Evolutionary conservation across 2,329 filamentous ascomycete genomes (phyloP), one percentile per base, ranked within the genome.

Genomic region (Exophiala dermatitidis): DNA sequence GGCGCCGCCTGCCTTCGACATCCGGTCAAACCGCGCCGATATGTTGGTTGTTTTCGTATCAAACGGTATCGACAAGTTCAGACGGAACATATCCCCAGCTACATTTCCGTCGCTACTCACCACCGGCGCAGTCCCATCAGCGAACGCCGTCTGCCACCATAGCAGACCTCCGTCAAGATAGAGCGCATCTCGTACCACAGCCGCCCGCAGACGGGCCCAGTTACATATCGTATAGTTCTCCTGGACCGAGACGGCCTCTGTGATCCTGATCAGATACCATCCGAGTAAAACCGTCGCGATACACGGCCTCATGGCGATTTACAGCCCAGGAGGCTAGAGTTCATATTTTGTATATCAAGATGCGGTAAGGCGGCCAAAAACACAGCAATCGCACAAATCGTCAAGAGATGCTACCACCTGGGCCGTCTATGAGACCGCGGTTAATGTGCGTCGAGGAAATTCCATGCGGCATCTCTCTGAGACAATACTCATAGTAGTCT

Each of bases 1-100:
- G 30, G 53, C 53, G 4, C 75, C 72, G 34, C 64, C 72, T 0
- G 72, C 73, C 57, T 81, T 83, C 2, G 74, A 70, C 36, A 79
- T 64, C 0, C 65, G 68, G 1, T 67, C 64, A 12, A 86, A 71
- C n/a, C 84, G 65, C 0, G 62, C 65, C n/a, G 77, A 83, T 45
- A 80, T 63, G 63, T 86, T 86, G 1, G 65, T 71, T 34, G 56
- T 60, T 0, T 72, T 70, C 3, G 56, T 60, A 52, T 78, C 70
- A 63, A 85, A 85, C 0, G 81, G 69, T 1, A 65, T 71, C 60
- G 76, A 81, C 47, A 86, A 76, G 60, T 84, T 82, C 44, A 84
- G 73, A 1, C 72, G 75, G 56, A 80, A 80, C 33, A 85, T 72
- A 4, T 76, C 56, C 1, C 80, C 81, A 3, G 71, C 52, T 29